Evolutionary conservation across 768 basidiomycete species (phyloP).

Genomic region (Leccinellum albellum): DNA sequence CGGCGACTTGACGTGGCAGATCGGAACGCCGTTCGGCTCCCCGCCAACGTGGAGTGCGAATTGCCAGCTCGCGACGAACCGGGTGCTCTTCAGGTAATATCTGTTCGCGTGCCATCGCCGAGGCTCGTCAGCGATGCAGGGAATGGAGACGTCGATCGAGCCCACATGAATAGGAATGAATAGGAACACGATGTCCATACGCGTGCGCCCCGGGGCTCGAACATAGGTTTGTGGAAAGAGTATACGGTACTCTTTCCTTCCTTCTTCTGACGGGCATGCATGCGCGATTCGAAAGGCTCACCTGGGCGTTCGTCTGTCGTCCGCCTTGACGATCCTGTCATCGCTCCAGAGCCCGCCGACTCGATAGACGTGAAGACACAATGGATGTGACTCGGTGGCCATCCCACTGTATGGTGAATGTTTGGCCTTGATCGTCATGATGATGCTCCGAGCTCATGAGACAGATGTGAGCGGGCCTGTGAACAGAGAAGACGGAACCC

Average conservation of each 20-base stretch:
- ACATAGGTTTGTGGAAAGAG: not conserved
- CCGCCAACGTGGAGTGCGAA: conserved; percentile 17
- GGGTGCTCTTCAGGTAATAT: conserved; percentile 23
- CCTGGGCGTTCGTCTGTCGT: conserved; percentile 26
- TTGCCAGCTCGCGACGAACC: conserved; percentile 18
- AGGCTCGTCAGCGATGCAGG: not conserved
- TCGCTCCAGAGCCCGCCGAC: conserved; percentile 27
- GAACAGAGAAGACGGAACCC: not conserved
- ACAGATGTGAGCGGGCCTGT: not conserved
- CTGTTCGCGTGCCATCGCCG: conserved; percentile 6
- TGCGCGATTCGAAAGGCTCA: conserved; percentile 7
- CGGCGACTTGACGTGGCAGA: conserved; percentile 28
- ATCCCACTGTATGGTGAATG: not conserved
- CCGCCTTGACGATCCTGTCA: conserved; percentile 26
- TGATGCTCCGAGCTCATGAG: not conserved
- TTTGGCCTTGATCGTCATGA: conserved; percentile 1
- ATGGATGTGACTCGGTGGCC: conserved; percentile 2
- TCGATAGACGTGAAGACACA: conserved; percentile 28
- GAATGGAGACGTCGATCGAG: not conserved
- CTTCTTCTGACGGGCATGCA: not conserved
- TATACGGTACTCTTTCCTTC: not conserved
- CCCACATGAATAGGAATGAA: not conserved
- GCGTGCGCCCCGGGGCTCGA: not conserved
- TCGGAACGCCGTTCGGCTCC: conserved; percentile 13
- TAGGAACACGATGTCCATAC: not conserved